phyloP scores from a whole-genome alignment of 345 rosid species.

The Aquilaria yunnanensis region DNA sequence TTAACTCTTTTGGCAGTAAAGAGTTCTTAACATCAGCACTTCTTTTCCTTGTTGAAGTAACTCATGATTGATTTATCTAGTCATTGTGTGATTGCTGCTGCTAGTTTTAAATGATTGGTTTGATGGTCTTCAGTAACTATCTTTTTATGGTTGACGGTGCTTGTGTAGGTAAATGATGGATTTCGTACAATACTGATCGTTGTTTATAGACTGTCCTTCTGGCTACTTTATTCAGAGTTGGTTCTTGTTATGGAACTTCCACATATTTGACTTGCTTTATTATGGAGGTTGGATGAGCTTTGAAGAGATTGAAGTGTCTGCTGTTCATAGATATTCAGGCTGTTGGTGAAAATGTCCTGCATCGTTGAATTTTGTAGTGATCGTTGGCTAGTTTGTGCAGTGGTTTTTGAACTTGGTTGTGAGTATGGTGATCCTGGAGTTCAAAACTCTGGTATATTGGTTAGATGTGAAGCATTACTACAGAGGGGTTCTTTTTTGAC shows the following conservation, averaged over 20 bases:
- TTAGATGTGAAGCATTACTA: conserved; percentile 10
- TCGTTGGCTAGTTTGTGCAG: conserved; percentile 8
- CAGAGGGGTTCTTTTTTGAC: conserved; percentile 7
- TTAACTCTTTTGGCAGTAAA: neutral
- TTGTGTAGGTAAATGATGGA: conserved; percentile 43
- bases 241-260: conserved; percentile 18
- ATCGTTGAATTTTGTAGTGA: conserved; percentile 8
- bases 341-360: conserved; percentile 17
- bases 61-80: conserved; percentile 4
- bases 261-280: conserved; percentile 10
- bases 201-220: conserved; percentile 23
- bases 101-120: too few species aligned
- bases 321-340: conserved; percentile 7
- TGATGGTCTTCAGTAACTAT: too few species aligned
- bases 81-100: too few species aligned
- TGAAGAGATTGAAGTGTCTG: conserved; percentile 10
- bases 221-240: conserved; percentile 23
- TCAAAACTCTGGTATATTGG: neutral
- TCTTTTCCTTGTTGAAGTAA: conserved; percentile 6
- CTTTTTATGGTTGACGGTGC: too few species aligned
- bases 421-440: conserved; percentile 10
- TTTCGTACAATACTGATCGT: conserved; percentile 21
- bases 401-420: conserved; percentile 7
- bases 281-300: conserved; percentile 19
- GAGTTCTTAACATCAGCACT: neutral